Conservation (phyloP, 441 rosid species). For the Euphorbia neoarborescens region DNA sequence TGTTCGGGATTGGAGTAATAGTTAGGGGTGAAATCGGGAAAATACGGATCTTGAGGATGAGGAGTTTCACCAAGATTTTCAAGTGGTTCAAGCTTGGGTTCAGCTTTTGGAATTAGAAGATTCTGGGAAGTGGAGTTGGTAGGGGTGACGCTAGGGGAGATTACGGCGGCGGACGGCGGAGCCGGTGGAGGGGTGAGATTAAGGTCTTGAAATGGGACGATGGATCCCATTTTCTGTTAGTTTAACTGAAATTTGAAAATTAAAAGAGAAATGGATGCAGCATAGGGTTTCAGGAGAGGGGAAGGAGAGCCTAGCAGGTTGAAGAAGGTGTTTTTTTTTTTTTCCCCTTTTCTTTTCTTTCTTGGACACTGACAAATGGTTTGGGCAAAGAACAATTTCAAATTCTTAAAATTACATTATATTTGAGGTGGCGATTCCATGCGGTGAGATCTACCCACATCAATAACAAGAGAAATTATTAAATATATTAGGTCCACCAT, state of each 20-base stretch:
- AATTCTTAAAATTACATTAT: background rate
- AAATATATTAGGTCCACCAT: too few species aligned
- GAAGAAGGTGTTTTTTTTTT: background rate
- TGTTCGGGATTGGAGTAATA: constrained; percentile 23
- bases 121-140: background rate
- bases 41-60: constrained; percentile 5
- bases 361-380: background rate
- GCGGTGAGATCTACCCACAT: background rate
- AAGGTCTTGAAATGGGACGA: constrained; percentile 39
- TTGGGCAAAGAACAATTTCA: background rate
- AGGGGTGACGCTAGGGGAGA: background rate
- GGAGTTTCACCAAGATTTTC: constrained; percentile 27
- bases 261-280: background rate
- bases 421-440: background rate
- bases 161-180: constrained; percentile 13
- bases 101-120: constrained; percentile 37
- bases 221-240: constrained; percentile 36
- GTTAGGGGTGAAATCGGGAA: constrained; percentile 24
- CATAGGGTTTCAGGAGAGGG: constrained; percentile 3
- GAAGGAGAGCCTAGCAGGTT: background rate
- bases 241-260: background rate
- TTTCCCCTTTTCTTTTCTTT: background rate
- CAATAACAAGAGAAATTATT: too few species aligned
- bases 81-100: constrained; percentile 54
- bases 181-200: constrained; percentile 32